Conservation (phyloP, 1,284 basidiomycete genomes). For the Boletellus deceptivus region DNA sequence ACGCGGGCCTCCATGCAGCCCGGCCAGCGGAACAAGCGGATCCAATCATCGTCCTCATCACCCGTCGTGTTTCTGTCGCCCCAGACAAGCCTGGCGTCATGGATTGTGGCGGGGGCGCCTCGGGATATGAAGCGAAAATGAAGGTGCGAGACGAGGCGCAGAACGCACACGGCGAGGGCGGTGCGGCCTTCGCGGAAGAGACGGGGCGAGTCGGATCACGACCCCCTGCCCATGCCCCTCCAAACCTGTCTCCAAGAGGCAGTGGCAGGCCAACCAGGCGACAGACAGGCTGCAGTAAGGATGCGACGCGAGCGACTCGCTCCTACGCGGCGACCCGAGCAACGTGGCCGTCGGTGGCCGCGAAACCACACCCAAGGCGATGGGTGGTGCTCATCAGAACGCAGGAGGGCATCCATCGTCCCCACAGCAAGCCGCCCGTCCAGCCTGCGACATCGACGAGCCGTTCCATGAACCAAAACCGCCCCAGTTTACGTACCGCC, state of each 20-base stretch:
- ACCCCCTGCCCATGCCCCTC: not conserved
- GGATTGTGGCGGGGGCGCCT: not conserved
- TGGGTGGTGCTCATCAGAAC: too few relatives aligned
- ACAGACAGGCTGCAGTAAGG: not conserved
- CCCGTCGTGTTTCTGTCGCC: too few relatives aligned
- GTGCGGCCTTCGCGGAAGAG: constrained; percentile 9
- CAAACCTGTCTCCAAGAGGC: not conserved
- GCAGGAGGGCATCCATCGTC: too few relatives aligned
- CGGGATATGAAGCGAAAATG: too few relatives aligned
- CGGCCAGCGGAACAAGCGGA: constrained; percentile 22
- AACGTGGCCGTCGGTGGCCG: too few relatives aligned
- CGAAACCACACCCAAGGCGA: too few relatives aligned
- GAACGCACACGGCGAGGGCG: not conserved
- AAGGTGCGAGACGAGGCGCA: not conserved
- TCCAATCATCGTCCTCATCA: not conserved
- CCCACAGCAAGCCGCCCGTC: too few relatives aligned
- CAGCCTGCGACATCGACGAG: too few relatives aligned
- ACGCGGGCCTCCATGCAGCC: constrained; percentile 19
- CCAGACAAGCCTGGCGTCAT: not conserved
- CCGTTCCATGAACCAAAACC: too few relatives aligned
- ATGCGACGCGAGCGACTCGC: too few relatives aligned
- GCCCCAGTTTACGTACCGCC: constrained; percentile 2
- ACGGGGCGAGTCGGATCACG: constrained; percentile 26
- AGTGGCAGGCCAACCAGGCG: not conserved
- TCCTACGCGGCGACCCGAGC: too few relatives aligned